phyloP scores from a whole-genome alignment of 495 filamentous ascomycete species.

The Hypoxylon lienhwacheense region DNA sequence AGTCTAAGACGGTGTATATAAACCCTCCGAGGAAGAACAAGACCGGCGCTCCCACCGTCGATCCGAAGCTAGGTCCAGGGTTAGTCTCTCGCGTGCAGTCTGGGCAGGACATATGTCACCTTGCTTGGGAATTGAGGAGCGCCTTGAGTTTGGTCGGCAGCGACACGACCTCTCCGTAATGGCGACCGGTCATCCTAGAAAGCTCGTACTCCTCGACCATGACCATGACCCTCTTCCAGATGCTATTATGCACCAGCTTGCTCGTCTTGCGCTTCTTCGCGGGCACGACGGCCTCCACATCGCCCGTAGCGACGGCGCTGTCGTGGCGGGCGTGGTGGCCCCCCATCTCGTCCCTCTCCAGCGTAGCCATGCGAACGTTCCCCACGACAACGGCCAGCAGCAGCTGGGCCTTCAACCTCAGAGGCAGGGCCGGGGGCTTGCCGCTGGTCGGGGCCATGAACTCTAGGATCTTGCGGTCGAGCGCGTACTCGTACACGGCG shows the following conservation, averaged over 20 bases:
- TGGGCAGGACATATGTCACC: slow-evolving; percentile 11
- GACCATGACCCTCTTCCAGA: slow-evolving; percentile 34
- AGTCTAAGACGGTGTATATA: slow-evolving; percentile 44
- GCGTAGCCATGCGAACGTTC: slow-evolving; percentile 40
- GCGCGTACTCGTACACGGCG: slow-evolving; percentile 45
- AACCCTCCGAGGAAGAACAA: slow-evolving; percentile 53
- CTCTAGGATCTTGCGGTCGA: slow-evolving; percentile 40
- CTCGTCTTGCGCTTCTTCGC: background rate
- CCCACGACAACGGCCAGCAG: slow-evolving; percentile 39
- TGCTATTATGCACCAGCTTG: slow-evolving; percentile 32
- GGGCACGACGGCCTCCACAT: slow-evolving; percentile 12
- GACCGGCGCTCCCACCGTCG: slow-evolving; percentile 51
- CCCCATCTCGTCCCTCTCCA: slow-evolving; percentile 22
- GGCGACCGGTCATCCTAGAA: background rate
- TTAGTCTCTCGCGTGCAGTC: background rate
- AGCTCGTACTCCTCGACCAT: slow-evolving; percentile 36
- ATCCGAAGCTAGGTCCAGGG: slow-evolving; percentile 42
- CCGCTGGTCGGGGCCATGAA: slow-evolving; percentile 28
- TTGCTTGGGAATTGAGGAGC: slow-evolving; percentile 35
- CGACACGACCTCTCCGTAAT: slow-evolving; percentile 13
- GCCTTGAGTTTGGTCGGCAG: slow-evolving; percentile 36
- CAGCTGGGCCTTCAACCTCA: slow-evolving; percentile 33
- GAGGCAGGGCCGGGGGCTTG: slow-evolving; percentile 19
- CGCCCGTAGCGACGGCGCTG: slow-evolving; percentile 5
- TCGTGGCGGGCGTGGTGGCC: background rate